These are phyloP conservation scores for Acacia confusa DNA, from an alignment of 306 rosid genomes.

Conservation along the genomic window DNA sequence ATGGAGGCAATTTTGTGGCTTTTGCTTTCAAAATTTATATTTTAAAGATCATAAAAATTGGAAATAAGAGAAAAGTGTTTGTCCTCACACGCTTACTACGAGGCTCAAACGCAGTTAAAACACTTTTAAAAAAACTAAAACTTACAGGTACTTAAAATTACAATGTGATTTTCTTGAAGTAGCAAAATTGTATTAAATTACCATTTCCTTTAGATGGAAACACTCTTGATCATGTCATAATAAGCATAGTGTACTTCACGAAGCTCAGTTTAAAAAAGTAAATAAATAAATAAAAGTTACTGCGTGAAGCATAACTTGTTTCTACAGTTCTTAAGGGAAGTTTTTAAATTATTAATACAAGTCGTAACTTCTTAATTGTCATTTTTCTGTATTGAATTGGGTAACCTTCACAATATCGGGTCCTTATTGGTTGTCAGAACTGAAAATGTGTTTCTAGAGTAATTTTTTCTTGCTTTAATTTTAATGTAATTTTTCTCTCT, in stretches of 20 bases:
- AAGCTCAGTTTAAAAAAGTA: neutral
- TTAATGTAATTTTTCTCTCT: conserved; percentile 22
- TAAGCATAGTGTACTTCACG: neutral
- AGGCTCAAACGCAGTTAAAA: too few relatives aligned
- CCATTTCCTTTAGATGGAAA: neutral
- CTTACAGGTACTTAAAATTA: neutral
- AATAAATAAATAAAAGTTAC: neutral
- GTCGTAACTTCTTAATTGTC: neutral
- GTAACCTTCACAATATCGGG: neutral
- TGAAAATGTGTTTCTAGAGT: neutral
- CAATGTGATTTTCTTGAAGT: neutral
- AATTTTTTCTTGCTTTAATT: conserved; percentile 31
- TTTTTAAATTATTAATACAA: neutral
- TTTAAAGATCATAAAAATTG: too few relatives aligned
- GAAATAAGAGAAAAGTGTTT: too few relatives aligned
- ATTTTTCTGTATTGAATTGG: neutral
- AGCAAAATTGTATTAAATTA: neutral
- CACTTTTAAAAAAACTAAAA: too few relatives aligned
- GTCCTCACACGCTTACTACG: too few relatives aligned
- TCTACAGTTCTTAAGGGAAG: neutral
- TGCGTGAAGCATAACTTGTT: neutral
- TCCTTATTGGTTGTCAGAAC: neutral
- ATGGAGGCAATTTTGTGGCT: neutral
- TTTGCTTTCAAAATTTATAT: neutral
- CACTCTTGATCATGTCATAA: neutral